phyloP scores from a whole-genome alignment of 169 alveolate species.

The Hammondia hammondi region DNA sequence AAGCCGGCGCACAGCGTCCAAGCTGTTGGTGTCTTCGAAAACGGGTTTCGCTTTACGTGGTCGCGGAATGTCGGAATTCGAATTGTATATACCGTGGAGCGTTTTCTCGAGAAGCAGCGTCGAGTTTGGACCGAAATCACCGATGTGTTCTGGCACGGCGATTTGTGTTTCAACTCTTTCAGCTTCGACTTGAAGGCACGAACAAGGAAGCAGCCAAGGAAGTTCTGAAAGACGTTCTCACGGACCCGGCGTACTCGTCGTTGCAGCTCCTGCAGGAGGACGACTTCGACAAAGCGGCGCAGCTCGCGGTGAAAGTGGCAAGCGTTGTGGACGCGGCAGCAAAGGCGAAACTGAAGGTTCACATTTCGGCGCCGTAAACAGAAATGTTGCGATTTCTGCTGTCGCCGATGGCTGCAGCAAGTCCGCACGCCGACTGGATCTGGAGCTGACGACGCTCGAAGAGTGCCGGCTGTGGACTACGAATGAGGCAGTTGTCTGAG shows the following conservation, averaged over 20 bases:
- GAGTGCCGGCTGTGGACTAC: too few relatives aligned
- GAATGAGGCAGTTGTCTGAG: too few relatives aligned
- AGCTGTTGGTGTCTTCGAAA: too few relatives aligned
- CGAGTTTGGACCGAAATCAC: too few relatives aligned
- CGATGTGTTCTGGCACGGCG: too few relatives aligned
- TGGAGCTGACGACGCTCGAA: too few relatives aligned
- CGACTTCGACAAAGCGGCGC: slow-evolving; percentile 25
- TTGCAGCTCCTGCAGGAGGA: slow-evolving; percentile 13
- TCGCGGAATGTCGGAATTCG: too few relatives aligned
- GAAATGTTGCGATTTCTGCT: neutral
- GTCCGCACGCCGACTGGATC: too few relatives aligned
- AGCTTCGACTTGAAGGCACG: slow-evolving; percentile 16
- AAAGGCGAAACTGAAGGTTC: neutral
- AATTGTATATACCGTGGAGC: too few relatives aligned
- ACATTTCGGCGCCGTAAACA: neutral
- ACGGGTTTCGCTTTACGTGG: too few relatives aligned
- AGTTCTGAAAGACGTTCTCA: neutral
- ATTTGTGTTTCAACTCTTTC: neutral
- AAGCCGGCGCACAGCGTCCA: too few relatives aligned
- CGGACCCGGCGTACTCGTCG: slow-evolving; percentile 4
- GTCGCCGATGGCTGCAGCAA: neutral
- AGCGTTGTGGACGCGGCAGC: slow-evolving; percentile 6
- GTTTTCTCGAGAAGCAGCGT: too few relatives aligned
- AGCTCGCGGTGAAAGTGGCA: neutral
- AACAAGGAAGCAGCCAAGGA: slow-evolving; percentile 5